These are phyloP conservation scores for Aschersonia sp. DNA, from an alignment of 2,329 filamentous ascomycete genomes.

Conservation along the genomic window DNA sequence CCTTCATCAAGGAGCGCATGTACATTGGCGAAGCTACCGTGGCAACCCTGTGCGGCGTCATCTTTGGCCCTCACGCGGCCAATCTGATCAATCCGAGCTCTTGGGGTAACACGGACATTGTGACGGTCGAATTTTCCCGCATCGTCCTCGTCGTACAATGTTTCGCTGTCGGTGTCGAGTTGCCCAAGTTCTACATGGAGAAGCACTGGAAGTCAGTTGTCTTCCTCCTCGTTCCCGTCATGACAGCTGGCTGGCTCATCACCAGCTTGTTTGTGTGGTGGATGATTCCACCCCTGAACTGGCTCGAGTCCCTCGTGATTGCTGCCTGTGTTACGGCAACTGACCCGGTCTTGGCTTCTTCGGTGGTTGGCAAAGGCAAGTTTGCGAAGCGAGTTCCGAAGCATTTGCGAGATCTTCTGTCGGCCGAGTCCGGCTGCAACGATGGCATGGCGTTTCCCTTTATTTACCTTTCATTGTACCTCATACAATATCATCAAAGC, in stretches of 20 bases:
- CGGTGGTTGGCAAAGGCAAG: conserved; percentile 96
- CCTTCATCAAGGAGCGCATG: conserved; percentile 93
- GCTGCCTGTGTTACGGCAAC: conserved; percentile 95
- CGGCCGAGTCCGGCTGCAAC: conserved; percentile 95
- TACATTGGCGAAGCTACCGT: conserved; percentile 99
- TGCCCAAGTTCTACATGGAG: conserved; percentile 95
- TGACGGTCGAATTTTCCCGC: conserved; percentile 79
- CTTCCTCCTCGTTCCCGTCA: conserved; percentile 81
- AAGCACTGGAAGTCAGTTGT: conserved; percentile 89
- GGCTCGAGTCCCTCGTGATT: conserved; percentile 77
- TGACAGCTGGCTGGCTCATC: conserved; percentile 91
- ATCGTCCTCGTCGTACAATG: conserved; percentile 86
- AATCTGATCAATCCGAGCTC: conserved; percentile 60
- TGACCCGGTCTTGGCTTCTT: conserved; percentile 91
- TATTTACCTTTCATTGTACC: conserved; percentile 80
- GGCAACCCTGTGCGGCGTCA: conserved; percentile 73
- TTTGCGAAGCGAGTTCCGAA: conserved; percentile 96
- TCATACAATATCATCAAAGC: conserved; percentile 65
- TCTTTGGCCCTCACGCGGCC: conserved; percentile 75
- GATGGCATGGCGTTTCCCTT: conserved; percentile 99
- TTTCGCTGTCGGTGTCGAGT: conserved; percentile 80
- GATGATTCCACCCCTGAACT: conserved; percentile 63
- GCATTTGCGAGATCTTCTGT: conserved; percentile 88
- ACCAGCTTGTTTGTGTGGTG: conserved; percentile 93
- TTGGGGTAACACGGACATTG: conserved; percentile 76